Conservation (phyloP, 345 rosid species). For the Nephelium lappaceum region DNA sequence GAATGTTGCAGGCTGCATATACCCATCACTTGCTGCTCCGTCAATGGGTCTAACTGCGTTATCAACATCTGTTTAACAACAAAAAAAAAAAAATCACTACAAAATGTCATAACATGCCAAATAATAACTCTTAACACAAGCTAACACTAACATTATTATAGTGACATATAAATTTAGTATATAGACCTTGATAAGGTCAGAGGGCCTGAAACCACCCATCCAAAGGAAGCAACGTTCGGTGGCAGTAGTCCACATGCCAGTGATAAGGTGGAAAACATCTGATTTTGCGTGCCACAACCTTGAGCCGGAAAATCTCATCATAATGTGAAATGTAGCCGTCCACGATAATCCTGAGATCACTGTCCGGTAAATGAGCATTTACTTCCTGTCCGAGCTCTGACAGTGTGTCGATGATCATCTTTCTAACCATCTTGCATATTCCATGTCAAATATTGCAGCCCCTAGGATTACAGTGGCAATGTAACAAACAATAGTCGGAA, state of each 20-base stretch:
- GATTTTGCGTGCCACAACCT: constrained; percentile 68
- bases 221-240: constrained; percentile 97
- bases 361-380: constrained; percentile 74
- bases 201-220: constrained; percentile 98
- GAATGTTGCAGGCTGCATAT: constrained; percentile 91
- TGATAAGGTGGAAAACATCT: constrained; percentile 84
- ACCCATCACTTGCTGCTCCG: constrained; percentile 94
- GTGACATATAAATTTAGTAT: too few relatives aligned
- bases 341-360: constrained; percentile 67
- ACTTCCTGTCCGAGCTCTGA: constrained; percentile 79
- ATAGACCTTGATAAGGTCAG: constrained; percentile 88
- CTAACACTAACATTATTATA: too few relatives aligned
- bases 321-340: constrained; percentile 83
- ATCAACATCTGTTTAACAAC: constrained; percentile 62
- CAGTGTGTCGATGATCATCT: constrained; percentile 83
- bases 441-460: constrained; percentile 92
- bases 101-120: too few relatives aligned
- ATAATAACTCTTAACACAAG: too few relatives aligned
- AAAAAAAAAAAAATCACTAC: background rate
- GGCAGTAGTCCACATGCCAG: constrained; percentile 87
- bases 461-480: constrained; percentile 38
- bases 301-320: constrained; percentile 82
- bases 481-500: background rate
- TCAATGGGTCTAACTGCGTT: constrained; percentile 78
- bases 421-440: constrained; percentile 93